Conservation (phyloP, 1,284 basidiomycete species). For the Pulchroboletus neoregius region DNA sequence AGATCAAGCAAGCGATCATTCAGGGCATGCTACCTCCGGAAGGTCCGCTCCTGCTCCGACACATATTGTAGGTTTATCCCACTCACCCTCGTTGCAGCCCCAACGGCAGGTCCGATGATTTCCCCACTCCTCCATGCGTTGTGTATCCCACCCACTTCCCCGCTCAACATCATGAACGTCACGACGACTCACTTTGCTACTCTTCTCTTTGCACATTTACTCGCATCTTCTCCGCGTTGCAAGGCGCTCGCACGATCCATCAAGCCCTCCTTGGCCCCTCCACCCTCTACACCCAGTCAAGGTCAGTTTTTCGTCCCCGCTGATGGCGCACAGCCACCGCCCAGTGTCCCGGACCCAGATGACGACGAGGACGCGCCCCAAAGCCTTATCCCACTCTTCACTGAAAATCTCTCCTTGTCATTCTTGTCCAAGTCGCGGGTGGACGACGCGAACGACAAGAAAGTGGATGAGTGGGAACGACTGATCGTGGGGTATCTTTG, state of each 20-base stretch:
- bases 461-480: constrained; percentile 83
- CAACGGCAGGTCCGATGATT: constrained; percentile 41
- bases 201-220: constrained; percentile 66
- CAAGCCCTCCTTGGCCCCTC: constrained; percentile 44
- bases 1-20: constrained; percentile 60
- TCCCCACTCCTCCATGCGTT: constrained; percentile 68
- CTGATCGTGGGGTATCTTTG: constrained; percentile 85
- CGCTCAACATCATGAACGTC: constrained; percentile 49
- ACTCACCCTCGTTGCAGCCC: constrained; percentile 14
- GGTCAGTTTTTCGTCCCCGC: constrained; percentile 73
- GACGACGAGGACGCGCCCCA: constrained; percentile 61
- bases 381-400: constrained; percentile 64
- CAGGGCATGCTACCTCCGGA: constrained; percentile 62
- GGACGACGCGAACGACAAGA: constrained; percentile 57
- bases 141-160: constrained; percentile 48
- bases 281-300: constrained; percentile 30
- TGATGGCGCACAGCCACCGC: constrained; percentile 46
- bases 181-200: constrained; percentile 66
- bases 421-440: constrained; percentile 66
- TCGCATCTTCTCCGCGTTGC: constrained; percentile 64
- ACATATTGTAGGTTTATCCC: constrained; percentile 4
- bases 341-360: constrained; percentile 29
- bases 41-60: constrained; percentile 27
- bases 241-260: constrained; percentile 75
- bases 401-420: constrained; percentile 68